phyloP scores from a whole-genome alignment of 129 eudicot genomes.

The Flaveria trinervia region DNA sequence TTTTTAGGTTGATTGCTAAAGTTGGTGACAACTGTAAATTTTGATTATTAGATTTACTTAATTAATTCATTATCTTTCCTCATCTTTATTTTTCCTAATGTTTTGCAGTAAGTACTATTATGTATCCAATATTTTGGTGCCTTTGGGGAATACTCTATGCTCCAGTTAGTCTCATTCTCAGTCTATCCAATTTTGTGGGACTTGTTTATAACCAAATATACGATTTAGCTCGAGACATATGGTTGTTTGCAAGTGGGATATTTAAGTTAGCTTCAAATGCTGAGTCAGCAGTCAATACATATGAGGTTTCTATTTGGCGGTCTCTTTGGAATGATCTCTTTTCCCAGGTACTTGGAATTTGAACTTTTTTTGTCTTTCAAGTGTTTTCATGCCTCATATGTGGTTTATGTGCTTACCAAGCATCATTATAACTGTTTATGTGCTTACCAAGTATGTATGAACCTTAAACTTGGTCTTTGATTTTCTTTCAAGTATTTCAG shows the following conservation, averaged over 20 bases:
- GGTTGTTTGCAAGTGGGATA: constrained; percentile 50
- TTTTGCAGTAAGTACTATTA: constrained; percentile 52
- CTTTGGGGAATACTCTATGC: constrained; percentile 66
- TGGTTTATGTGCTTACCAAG: constrained; percentile 12
- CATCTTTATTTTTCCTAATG: neutral
- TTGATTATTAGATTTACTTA: no score
- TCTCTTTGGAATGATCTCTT: constrained; percentile 93
- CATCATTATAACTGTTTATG: neutral
- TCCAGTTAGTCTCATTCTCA: constrained; percentile 70
- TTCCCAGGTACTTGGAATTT: constrained; percentile 54
- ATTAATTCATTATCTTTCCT: neutral
- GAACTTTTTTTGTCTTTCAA: neutral
- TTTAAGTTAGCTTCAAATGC: constrained; percentile 60
- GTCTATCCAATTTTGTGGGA: constrained; percentile 49
- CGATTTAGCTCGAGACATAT: constrained; percentile 46
- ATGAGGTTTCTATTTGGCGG: constrained; percentile 85
- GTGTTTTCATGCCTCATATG: neutral
- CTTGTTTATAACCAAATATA: constrained; percentile 43
- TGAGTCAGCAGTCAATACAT: constrained; percentile 66
- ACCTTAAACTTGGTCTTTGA: neutral
- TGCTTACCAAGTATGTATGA: constrained; percentile 2
- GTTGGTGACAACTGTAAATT: neutral
- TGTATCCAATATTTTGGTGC: constrained; percentile 81
- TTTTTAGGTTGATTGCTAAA: neutral
- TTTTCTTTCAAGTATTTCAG: neutral